These are phyloP conservation scores for Paramarasmius palmivorus DNA, from an alignment of 1,284 basidiomycete genomes.

Conservation along the genomic window DNA sequence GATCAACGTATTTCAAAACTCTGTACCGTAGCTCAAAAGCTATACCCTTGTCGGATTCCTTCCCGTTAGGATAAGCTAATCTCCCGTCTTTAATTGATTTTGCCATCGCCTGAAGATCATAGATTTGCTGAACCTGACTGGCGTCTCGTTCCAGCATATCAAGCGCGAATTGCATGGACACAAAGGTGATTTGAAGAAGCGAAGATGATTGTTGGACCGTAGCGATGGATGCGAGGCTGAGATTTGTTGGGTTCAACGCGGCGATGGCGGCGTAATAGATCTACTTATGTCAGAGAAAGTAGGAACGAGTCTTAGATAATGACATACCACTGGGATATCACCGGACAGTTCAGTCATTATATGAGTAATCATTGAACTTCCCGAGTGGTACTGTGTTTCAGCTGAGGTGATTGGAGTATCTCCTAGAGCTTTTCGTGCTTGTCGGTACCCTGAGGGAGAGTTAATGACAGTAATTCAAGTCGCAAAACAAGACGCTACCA, in stretches of 20 bases:
- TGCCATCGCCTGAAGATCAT: conserved; percentile 7
- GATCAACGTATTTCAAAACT: neutral
- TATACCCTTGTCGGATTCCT: conserved; percentile 31
- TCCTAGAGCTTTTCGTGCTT: conserved; percentile 20
- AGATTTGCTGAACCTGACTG: conserved; percentile 13
- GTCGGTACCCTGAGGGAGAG: conserved; percentile 35
- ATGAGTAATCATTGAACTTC: no score
- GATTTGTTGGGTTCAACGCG: conserved; percentile 29
- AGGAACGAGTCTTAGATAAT: neutral
- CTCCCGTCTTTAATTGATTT: conserved; percentile 24
- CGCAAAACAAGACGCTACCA: conserved; percentile 23
- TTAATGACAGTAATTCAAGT: no score
- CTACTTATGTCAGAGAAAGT: conserved; percentile 19
- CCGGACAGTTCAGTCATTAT: conserved; percentile 24
- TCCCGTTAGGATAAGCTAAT: conserved; percentile 18
- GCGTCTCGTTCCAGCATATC: neutral
- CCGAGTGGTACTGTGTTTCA: no score
- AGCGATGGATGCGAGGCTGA: conserved; percentile 35
- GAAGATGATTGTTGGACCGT: conserved; percentile 30
- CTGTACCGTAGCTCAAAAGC: conserved; percentile 35
- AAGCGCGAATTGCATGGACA: conserved; percentile 21
- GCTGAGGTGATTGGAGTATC: no score
- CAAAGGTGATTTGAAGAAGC: conserved; percentile 22
- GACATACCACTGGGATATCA: conserved; percentile 31
- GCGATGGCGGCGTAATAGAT: conserved; percentile 35